Evolutionary conservation across 495 filamentous ascomycete genomes (phyloP), one percentile per base, ranked within the genome.

Genomic region (Cercophora scortea): DNA sequence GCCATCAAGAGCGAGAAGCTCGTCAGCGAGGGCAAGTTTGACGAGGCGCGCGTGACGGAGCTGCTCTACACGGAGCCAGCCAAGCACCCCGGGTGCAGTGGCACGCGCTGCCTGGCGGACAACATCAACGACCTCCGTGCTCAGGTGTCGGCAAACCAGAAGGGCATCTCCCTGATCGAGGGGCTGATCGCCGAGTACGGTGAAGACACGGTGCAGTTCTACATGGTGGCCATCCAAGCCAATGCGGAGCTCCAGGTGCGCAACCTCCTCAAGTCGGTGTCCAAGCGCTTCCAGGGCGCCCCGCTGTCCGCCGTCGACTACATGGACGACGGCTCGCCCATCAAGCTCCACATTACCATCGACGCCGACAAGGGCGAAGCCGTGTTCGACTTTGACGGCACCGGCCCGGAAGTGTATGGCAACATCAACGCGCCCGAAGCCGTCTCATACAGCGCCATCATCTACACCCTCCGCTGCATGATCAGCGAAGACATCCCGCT

Each of bases 111-210:
- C 64, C 75, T 98, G 8, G 87, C 83, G 9, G 93, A 98, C 64
- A 98, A 98, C 62, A 73, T 98, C 61, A 96, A 94, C 49, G 93
- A 98, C 66, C 80, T 98, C 32, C 93, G 95, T 67, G 93, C 93
- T 0, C 94, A 97, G 61, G 87, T 97, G 19, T 92, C 93, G 0
- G 90, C 92, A 15, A 97, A 98, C 67, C 88, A 94, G 58, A 95
- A 95, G 51, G 93, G 93, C 32, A 96, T 98, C 54, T 88, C 82
- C 25, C 79, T 98, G 18, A 98, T 98, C 54, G 83, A 83, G 50
- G 72, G 76, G 0, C 74, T 98, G 1, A 95, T 98, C 54, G 77
- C 80, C 17, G 93, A 97, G 53, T 98, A 97, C 58, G 88, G 90
- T 25, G 87, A 92, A 55, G 79, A 86, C 3, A 90, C 90, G 0